Conservation (phyloP, 2,329 filamentous ascomycete genomes). For the Bisporella sp. region DNA sequence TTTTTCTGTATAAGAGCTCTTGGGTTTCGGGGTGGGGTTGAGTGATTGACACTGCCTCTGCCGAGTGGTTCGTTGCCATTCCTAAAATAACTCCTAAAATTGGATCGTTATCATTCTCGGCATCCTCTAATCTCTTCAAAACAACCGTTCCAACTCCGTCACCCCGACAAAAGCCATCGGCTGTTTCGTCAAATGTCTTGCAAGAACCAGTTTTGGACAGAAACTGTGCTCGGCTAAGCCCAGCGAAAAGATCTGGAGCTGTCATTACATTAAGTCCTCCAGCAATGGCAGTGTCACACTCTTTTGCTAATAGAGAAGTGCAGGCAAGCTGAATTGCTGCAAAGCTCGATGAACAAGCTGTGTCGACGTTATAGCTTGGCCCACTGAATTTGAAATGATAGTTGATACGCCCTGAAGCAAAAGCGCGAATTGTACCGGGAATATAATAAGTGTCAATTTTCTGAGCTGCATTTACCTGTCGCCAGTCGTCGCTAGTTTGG, state of each 20-base stretch:
- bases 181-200: slow-evolving; percentile 28
- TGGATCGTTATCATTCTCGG: background rate
- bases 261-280: background rate
- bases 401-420: background rate
- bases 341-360: background rate
- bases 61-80: background rate
- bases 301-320: background rate
- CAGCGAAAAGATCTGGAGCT: background rate
- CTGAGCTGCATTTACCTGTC: background rate
- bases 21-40: slow-evolving; percentile 72
- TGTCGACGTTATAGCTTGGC: background rate
- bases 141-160: background rate
- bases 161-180: background rate
- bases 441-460: background rate
- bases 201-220: slow-evolving; percentile 31
- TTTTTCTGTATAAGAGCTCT: slow-evolving; percentile 58
- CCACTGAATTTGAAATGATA: background rate
- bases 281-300: background rate
- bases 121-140: background rate
- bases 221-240: slow-evolving; percentile 36
- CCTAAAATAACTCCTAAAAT: background rate
- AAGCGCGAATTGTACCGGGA: background rate
- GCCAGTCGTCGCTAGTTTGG: background rate
- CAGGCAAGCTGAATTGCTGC: background rate
- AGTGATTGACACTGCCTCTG: background rate